Conservation (phyloP, 257 asterid species). For the Vinca minor region DNA sequence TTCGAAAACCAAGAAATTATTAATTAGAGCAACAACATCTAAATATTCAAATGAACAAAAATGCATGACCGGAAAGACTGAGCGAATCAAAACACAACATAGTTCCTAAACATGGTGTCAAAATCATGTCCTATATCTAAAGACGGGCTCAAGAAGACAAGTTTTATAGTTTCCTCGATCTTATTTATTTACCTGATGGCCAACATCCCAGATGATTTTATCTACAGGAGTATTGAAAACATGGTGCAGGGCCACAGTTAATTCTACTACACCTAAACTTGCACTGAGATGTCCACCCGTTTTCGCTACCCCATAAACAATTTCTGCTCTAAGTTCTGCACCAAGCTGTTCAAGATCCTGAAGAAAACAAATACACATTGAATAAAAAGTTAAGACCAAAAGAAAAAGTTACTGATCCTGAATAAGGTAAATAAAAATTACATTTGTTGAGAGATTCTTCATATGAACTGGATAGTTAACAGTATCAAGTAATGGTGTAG, state of each 20-base stretch:
- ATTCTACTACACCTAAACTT: conserved; percentile 69
- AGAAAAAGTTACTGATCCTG: neutral
- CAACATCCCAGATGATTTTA: conserved; percentile 83
- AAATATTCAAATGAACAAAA: too few species aligned
- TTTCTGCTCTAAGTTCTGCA: conserved; percentile 66
- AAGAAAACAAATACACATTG: neutral
- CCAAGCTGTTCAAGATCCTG: conserved; percentile 78
- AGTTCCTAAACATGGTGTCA: too few species aligned
- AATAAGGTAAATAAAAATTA: conserved; percentile 5
- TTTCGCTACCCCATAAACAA: conserved; percentile 45
- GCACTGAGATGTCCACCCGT: conserved; percentile 71
- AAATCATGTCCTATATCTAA: too few species aligned
- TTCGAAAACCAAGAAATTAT: neutral
- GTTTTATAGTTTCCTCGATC: neutral
- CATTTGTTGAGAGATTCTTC: conserved; percentile 58
- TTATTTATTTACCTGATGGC: conserved; percentile 82
- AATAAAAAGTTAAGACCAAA: neutral
- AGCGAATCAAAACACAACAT: too few species aligned
- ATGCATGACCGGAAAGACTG: too few species aligned
- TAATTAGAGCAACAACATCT: too few species aligned
- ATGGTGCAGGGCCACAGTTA: conserved; percentile 75
- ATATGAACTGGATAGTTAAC: conserved; percentile 57
- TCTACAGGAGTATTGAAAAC: conserved; percentile 69
- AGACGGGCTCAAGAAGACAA: too few species aligned
- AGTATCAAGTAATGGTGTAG: conserved; percentile 65